Evolutionary conservation across 2,329 filamentous ascomycete genomes (phyloP).

Genomic region (Exophiala oligosperma): DNA sequence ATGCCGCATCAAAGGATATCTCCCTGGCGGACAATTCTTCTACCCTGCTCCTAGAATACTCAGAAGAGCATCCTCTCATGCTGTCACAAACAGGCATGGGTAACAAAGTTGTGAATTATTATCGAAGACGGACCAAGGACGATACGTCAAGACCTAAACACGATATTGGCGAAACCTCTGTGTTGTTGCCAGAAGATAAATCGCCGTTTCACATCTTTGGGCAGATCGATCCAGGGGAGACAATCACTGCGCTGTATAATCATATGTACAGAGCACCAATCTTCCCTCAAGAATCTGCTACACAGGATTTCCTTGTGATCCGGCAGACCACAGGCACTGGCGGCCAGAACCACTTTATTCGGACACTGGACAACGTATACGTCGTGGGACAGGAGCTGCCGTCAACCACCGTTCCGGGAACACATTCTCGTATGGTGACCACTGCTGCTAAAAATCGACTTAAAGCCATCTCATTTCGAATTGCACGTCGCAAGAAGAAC

Average conservation of each 20-base stretch:
- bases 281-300: slow-evolving; percentile 78
- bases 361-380: slow-evolving; percentile 87
- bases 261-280: slow-evolving; percentile 93
- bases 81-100: slow-evolving; percentile 98
- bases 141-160: slow-evolving; percentile 73
- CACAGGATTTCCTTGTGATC: slow-evolving; percentile 82
- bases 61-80: slow-evolving; percentile 87
- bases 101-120: slow-evolving; percentile 94
- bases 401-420: slow-evolving; percentile 86
- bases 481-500: slow-evolving; percentile 74
- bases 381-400: slow-evolving; percentile 93
- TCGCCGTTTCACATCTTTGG: slow-evolving; percentile 96
- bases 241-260: slow-evolving; percentile 87
- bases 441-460: slow-evolving; percentile 96
- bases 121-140: slow-evolving; percentile 78
- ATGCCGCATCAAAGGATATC: slow-evolving; percentile 76
- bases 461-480: slow-evolving; percentile 91
- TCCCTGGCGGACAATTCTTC: slow-evolving; percentile 86
- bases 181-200: slow-evolving; percentile 88
- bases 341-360: slow-evolving; percentile 79
- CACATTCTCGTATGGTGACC: slow-evolving; percentile 91
- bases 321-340: slow-evolving; percentile 75
- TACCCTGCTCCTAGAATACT: slow-evolving; percentile 89
- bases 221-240: slow-evolving; percentile 86
- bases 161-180: slow-evolving; percentile 84